Conservation (phyloP, 1,284 basidiomycete genomes). For the Papiliotrema fonsecae region DNA sequence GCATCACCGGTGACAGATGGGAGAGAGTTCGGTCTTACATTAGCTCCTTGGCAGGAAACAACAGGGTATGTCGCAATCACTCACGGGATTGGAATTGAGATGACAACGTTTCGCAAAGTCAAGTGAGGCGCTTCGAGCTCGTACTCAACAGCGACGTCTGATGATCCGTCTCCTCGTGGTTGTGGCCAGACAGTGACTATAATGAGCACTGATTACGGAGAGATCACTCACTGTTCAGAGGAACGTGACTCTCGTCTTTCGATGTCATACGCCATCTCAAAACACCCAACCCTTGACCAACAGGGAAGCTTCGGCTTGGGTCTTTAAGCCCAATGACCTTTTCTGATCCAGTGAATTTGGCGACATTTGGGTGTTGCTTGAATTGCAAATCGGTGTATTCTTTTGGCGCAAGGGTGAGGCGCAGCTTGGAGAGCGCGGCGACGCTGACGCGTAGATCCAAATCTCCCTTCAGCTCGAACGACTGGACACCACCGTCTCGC, state of each 20-base stretch:
- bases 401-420: constrained; percentile 61
- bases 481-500: constrained; percentile 84
- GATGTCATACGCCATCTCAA: constrained; percentile 88
- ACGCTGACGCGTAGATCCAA: constrained; percentile 86
- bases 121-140: constrained; percentile 83
- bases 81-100: constrained; percentile 87
- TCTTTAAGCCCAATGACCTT: constrained; percentile 82
- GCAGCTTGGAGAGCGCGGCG: constrained; percentile 67
- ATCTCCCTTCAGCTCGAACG: constrained; percentile 88
- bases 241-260: constrained; percentile 86
- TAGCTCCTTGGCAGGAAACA: neutral
- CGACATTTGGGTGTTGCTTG: constrained; percentile 94
- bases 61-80: constrained; percentile 37
- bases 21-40: constrained; percentile 67
- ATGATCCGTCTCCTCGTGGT: constrained; percentile 79
- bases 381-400: constrained; percentile 75
- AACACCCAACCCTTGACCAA: constrained; percentile 77
- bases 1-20: constrained; percentile 72
- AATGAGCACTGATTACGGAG: neutral
- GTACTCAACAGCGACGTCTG: constrained; percentile 94
- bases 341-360: constrained; percentile 66
- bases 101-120: constrained; percentile 74
- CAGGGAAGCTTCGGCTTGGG: constrained; percentile 73
- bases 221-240: constrained; percentile 76
- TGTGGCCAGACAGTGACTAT: constrained; percentile 97